Evolutionary conservation across 306 rosid genomes (phyloP), one percentile per base, ranked within the genome.

Genomic region (Begonia fuchsioides): DNA sequence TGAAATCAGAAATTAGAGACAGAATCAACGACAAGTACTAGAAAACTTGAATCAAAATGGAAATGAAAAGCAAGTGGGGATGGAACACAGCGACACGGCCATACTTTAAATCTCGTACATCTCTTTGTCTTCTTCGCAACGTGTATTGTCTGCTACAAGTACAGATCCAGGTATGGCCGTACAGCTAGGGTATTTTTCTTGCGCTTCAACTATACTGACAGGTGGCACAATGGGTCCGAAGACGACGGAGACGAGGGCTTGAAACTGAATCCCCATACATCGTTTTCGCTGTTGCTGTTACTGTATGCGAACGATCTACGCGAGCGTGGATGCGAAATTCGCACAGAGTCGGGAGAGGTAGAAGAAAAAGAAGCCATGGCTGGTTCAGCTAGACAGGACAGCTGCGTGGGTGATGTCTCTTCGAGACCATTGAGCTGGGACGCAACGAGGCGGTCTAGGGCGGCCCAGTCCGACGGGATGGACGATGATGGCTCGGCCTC

Each of bases 351-450:
- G 0, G 55, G 54, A 11, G 56, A 18, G 43, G 14, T 43, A 13
- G 66, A 49, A 17, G 63, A 16, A 13, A 64, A 73, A 51, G 57
- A 64, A 7, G 68, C 14, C 61, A 66, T 47, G 49, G 43, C 59
- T n/a, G 55, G 54, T 38, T 66, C 72, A 12, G 51, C 62, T 40
- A 70, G 64, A 56, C 67, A 64, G 39, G 72, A 57, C 15, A 71
- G 19, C 44, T 61, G 76, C 56, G 66, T 61, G 13, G 72, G 47
- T 8, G 62, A 38, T 47, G 40, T 50, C 19, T 66, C 69, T 17
- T 75, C 72, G 6, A 71, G 77, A 18, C 81, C 77, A 32, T 71
- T 75, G 39, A 75, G 69, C 49, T 75, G 82, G 3, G 82, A 75
- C 0, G 82, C 82, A n/a, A 75, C 77, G 12, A 75, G 66, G 8